Conservation (phyloP, 805 yeast genomes). For the Nakazawaea wickerhamii region DNA sequence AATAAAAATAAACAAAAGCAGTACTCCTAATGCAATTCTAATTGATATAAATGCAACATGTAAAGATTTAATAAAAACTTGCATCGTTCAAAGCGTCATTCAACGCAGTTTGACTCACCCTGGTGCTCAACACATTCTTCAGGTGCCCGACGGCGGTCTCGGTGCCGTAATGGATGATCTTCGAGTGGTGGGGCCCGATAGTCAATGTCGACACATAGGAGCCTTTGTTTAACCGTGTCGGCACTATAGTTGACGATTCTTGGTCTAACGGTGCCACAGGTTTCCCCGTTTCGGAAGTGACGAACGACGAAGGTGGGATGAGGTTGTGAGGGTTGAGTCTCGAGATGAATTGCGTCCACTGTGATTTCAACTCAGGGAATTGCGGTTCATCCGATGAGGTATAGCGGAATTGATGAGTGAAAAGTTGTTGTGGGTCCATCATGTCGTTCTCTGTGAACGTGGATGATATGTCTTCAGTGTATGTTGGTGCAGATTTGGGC, state of each 20-base stretch:
- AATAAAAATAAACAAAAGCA: too few relatives aligned
- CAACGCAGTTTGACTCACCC: slow-evolving; percentile 42
- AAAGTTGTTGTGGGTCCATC: neutral
- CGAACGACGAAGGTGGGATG: slow-evolving; percentile 25
- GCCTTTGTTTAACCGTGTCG: slow-evolving; percentile 24
- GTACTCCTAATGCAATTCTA: too few relatives aligned
- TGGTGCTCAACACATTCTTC: slow-evolving; percentile 27
- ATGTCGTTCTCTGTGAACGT: neutral
- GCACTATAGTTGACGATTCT: neutral
- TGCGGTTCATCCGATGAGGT: too few relatives aligned
- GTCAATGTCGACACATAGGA: slow-evolving; percentile 33
- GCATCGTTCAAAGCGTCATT: slow-evolving; percentile 36
- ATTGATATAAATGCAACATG: neutral
- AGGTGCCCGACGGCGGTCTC: slow-evolving; percentile 28
- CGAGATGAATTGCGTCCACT: slow-evolving; percentile 5
- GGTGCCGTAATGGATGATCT: slow-evolving; percentile 38
- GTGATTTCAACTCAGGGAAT: neutral
- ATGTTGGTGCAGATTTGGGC: neutral
- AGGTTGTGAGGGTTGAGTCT: slow-evolving; percentile 17
- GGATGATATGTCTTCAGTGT: neutral
- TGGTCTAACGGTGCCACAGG: slow-evolving; percentile 14
- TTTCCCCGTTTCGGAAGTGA: slow-evolving; percentile 27
- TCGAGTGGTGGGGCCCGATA: slow-evolving; percentile 37
- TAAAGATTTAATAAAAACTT: slow-evolving; percentile 1
- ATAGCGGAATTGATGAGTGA: too few relatives aligned